Conservation (phyloP, 495 filamentous ascomycete genomes). For the Penicillium arizonense region DNA sequence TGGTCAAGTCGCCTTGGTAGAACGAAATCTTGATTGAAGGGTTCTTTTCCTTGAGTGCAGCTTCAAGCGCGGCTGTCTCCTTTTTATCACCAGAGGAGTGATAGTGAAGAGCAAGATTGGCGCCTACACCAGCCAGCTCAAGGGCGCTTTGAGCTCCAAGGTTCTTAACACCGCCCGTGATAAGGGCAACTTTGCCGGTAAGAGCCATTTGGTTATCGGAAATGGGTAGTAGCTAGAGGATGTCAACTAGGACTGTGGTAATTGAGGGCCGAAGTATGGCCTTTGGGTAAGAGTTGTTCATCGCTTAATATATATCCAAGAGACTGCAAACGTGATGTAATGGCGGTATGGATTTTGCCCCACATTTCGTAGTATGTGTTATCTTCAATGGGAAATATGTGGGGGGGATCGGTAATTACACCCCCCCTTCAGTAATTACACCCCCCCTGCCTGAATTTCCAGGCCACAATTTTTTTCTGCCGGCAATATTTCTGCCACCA, state of each 20-base stretch:
- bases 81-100: conserved; percentile 26
- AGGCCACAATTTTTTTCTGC: too few relatives aligned
- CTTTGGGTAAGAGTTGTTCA: too few relatives aligned
- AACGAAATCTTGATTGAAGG: conserved; percentile 25
- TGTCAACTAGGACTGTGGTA: too few relatives aligned
- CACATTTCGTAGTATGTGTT: neutral
- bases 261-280: too few relatives aligned
- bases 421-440: too few relatives aligned
- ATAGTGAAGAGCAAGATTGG: conserved; percentile 35
- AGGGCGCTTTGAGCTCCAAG: conserved; percentile 31
- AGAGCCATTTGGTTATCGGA: conserved; percentile 23
- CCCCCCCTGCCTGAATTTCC: too few relatives aligned
- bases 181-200: conserved; percentile 44
- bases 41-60: conserved; percentile 28
- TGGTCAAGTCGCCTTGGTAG: conserved; percentile 33
- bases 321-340: too few relatives aligned
- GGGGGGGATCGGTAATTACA: neutral
- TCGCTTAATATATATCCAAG: too few relatives aligned
- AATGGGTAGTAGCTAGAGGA: too few relatives aligned
- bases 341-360: too few relatives aligned
- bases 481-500: too few relatives aligned
- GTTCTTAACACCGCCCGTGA: conserved; percentile 45
- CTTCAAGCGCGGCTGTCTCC: conserved; percentile 21
- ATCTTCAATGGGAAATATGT: neutral
- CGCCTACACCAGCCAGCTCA: conserved; percentile 23